A percentile compares a stretch with the other conserved stretches of the same genome.
These are phyloP conservation scores for Pachysandra terminalis DNA, from an alignment of 164 flowering plant species.

Conservation along the genomic window DNA sequence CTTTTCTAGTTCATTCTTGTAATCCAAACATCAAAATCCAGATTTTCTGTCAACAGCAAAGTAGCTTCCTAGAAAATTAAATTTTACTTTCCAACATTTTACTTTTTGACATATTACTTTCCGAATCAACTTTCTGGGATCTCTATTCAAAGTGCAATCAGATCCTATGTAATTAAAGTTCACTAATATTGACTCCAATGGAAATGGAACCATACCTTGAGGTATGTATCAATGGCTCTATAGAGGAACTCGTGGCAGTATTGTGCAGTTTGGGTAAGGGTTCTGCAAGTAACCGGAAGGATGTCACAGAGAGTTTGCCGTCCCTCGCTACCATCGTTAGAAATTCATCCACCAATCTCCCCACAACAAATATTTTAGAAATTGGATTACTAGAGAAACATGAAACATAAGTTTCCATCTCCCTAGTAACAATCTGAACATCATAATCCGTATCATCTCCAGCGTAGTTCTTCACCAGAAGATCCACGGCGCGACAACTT, in stretches of 20 bases:
- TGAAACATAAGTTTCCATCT: slow-evolving; percentile 30
- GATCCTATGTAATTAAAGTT: too few relatives aligned
- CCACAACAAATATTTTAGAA: slow-evolving; percentile 22
- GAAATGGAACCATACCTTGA: slow-evolving; percentile 38
- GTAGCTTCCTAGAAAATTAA: too few relatives aligned
- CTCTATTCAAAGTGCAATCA: too few relatives aligned
- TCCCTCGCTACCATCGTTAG: slow-evolving; percentile 33
- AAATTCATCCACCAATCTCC: slow-evolving; percentile 41
- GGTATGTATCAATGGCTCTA: slow-evolving; percentile 51
- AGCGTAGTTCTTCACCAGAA: slow-evolving; percentile 31
- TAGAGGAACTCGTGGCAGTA: slow-evolving; percentile 41
- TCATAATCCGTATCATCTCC: slow-evolving; percentile 24
- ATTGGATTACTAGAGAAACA: slow-evolving; percentile 9
- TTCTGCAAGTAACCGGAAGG: slow-evolving; percentile 35
- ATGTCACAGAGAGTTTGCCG: slow-evolving; percentile 19
- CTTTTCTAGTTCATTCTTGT: too few relatives aligned
- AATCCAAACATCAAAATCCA: too few relatives aligned
- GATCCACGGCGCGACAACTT: slow-evolving; percentile 26
- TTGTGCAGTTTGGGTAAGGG: slow-evolving; percentile 43
- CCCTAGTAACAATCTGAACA: slow-evolving; percentile 26
- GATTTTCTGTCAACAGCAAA: too few relatives aligned
- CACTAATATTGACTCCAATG: too few relatives aligned
- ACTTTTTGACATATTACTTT: too few relatives aligned
- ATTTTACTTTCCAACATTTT: too few relatives aligned
- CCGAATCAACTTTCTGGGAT: too few relatives aligned